Evolutionary conservation across 2,329 filamentous ascomycete species (phyloP).

Genomic region (Botrytis aclada): DNA sequence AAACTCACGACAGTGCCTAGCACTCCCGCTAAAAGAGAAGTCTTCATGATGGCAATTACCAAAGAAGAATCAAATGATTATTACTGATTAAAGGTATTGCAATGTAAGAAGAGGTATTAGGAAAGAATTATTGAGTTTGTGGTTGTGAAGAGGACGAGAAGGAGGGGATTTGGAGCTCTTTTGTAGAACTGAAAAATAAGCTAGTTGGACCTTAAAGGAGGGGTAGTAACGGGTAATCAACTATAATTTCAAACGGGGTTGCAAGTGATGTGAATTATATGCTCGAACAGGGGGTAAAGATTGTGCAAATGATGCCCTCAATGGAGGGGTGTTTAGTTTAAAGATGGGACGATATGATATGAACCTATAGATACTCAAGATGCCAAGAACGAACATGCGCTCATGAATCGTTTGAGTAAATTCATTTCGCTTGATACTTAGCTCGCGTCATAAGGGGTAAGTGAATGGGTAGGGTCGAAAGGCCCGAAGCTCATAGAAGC

Average conservation of each 20-base stretch:
- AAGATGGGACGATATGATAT: neutral
- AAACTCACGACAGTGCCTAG: slow-evolving; percentile 16
- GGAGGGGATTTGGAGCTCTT: neutral
- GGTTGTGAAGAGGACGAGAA: neutral
- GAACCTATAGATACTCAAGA: neutral
- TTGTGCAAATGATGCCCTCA: neutral
- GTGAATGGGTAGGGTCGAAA: neutral
- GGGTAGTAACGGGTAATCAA: neutral
- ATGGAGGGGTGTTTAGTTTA: neutral
- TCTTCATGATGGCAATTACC: slow-evolving; percentile 21
- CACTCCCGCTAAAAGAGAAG: slow-evolving; percentile 17
- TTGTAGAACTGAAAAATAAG: neutral
- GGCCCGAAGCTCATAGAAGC: slow-evolving; percentile 6
- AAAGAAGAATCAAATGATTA: neutral
- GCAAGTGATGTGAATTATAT: neutral
- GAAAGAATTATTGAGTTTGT: neutral
- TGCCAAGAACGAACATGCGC: neutral
- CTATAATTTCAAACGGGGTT: neutral
- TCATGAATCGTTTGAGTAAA: neutral
- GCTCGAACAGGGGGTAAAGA: neutral
- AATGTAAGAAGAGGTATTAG: neutral
- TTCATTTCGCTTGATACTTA: neutral
- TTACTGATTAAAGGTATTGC: neutral
- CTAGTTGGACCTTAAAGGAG: neutral
- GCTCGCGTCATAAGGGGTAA: neutral